Percentiles rank a stretch among this genome's conserved stretches.
phyloP scores from a whole-genome alignment of 176 grass and related monocot genomes.

The Carex scoparia region DNA sequence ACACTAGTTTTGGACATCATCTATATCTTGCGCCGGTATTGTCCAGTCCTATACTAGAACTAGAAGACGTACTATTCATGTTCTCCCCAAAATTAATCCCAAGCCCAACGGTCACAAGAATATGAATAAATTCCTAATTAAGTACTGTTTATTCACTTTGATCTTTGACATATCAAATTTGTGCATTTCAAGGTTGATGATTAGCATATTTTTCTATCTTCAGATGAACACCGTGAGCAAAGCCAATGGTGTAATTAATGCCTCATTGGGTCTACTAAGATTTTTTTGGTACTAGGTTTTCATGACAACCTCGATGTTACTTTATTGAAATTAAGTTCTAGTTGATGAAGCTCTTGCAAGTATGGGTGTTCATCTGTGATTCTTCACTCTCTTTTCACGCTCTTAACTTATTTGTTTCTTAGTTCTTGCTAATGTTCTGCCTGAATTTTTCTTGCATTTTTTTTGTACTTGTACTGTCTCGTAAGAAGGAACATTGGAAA shows the following conservation, averaged over 20 bases:
- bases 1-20: not conserved
- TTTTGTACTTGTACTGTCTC: not conserved
- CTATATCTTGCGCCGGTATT: not conserved
- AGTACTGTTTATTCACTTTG: not conserved
- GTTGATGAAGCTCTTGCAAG: not conserved
- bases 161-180: not conserved
- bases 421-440: not conserved
- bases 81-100: not conserved
- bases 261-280: not conserved
- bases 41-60: not conserved
- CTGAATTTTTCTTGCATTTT: not conserved
- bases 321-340: not conserved
- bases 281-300: not conserved
- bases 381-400: not conserved
- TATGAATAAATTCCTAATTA: not conserved
- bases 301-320: not conserved
- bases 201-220: not conserved
- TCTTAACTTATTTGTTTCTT: not conserved
- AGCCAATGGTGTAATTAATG: not conserved
- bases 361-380: not conserved
- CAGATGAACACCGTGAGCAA: not conserved
- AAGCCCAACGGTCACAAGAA: not conserved
- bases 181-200: not conserved
- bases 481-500: not conserved
- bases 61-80: not conserved